Percentiles rank a stretch among this genome's conserved stretches.
phyloP scores from a whole-genome alignment of 495 filamentous ascomycete species.

The Penicillium odoratum region DNA sequence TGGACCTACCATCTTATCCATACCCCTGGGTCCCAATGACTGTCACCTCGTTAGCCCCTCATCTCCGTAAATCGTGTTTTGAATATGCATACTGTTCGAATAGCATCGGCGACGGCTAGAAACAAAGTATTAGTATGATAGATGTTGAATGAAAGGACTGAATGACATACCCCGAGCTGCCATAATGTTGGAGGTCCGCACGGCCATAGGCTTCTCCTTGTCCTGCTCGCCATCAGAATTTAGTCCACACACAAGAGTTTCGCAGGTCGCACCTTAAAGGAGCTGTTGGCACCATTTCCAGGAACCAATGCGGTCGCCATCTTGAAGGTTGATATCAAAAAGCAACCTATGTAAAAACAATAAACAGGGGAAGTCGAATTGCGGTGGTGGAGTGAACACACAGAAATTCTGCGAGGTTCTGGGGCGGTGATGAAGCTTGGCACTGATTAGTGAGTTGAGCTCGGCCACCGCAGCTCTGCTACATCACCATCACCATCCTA shows the following conservation, averaged over 20 bases:
- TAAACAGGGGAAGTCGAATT: slow-evolving; percentile 26
- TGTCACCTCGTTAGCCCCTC: slow-evolving; percentile 48
- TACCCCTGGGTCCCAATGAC: slow-evolving; percentile 73
- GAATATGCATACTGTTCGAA: slow-evolving; percentile 66
- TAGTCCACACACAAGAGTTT: slow-evolving; percentile 35
- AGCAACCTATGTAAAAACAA: slow-evolving; percentile 29
- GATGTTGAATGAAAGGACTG: background rate
- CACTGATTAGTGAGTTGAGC: slow-evolving; percentile 45
- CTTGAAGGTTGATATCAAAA: slow-evolving; percentile 39
- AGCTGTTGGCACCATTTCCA: slow-evolving; percentile 60
- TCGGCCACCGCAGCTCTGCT: slow-evolving; percentile 33
- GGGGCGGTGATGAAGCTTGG: slow-evolving; percentile 55
- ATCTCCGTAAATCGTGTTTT: slow-evolving; percentile 26
- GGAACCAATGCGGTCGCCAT: slow-evolving; percentile 67
- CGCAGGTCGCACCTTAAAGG: slow-evolving; percentile 69
- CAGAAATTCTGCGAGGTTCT: slow-evolving; percentile 55
- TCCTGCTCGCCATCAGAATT: slow-evolving; percentile 64
- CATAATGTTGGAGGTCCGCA: slow-evolving; percentile 92
- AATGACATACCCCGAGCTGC: slow-evolving; percentile 79
- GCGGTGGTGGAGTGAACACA: slow-evolving; percentile 35
- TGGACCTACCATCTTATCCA: slow-evolving; percentile 88
- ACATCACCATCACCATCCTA: slow-evolving; percentile 31
- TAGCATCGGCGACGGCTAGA: slow-evolving; percentile 91
- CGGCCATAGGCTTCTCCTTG: slow-evolving; percentile 98
- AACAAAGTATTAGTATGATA: slow-evolving; percentile 17